Base-by-base conservation (phyloP, 2,329 filamentous ascomycete genomes). In the Neofusicoccum ribis region DNA sequence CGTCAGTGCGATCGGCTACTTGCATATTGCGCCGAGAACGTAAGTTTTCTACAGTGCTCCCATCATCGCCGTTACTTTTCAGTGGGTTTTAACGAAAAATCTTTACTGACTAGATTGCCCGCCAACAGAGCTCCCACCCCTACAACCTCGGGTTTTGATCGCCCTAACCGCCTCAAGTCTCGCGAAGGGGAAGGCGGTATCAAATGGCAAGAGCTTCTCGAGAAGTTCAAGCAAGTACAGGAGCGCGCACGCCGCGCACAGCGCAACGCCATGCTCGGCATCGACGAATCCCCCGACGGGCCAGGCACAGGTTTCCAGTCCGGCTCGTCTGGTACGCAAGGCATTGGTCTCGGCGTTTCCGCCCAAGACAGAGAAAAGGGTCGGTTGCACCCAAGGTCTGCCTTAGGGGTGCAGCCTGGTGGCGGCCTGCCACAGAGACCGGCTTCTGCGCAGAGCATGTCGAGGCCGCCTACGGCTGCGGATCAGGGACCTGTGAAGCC, bases 1-100 rank as follows among this genome's bases (percentile, higher is more conserved):
- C 78, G 95, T 99, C 70, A 96, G 92, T 81, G 93, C 95, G 61
- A 98, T 99, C 75, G 95, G 94, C 49, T 96, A 97, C 77, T 82
- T 99, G 67, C 94, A 98, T 75, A 90, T 91, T 70, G 89, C 89
- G 68, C 91, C 87, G 37, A 83, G 91, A 85, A 85, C 86, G 91
- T 95, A 89, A 80, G 89, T 88, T 67, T 72, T 8, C 23, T n/a
- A 68, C 71, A 68, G 5, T 31, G 61, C 70, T 73, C n/a, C 37
- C 8, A 39, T 39, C 12, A 44, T 12, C 44, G 15, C 65, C 70
- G 69, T 68, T 69, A 68, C 65, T 50, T 27, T 44, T 7, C 41
- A 15, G 41, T 50, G 5, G n/a, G 39, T 39, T 60, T 17, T 7
- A 34, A 46, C 7, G 11, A 17, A 5, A 7, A 23, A 11, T 56